Percentiles rank a stretch among this genome's conserved stretches.
These are phyloP conservation scores for Lathyrus aphaca DNA, from an alignment of 306 rosid genomes.

Conservation along the genomic window DNA sequence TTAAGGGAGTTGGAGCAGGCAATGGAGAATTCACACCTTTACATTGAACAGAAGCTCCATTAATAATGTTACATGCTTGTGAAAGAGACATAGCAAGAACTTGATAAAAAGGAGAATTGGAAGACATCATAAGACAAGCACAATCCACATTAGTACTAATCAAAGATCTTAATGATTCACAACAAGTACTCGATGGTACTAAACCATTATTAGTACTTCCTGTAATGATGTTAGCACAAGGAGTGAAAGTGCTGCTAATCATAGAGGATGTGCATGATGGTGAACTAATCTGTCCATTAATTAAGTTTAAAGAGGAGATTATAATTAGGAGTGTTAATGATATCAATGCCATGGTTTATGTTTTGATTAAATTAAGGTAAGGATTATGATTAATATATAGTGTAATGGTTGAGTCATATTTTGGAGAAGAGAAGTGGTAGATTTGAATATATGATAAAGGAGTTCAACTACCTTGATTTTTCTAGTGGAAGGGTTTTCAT, in stretches of 20 bases:
- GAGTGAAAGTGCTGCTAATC: slow-evolving; percentile 69
- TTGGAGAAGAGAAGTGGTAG: slow-evolving; percentile 21
- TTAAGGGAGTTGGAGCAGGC: slow-evolving; percentile 46
- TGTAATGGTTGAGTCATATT: neutral
- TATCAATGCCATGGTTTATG: slow-evolving; percentile 32
- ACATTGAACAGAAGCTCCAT: slow-evolving; percentile 51
- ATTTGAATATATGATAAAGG: slow-evolving; percentile 43
- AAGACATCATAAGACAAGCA: slow-evolving; percentile 64
- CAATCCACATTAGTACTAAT: slow-evolving; percentile 53
- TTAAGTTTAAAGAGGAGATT: slow-evolving; percentile 36
- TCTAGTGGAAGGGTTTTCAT: slow-evolving; percentile 18
- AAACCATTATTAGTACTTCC: slow-evolving; percentile 69
- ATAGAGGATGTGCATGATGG: slow-evolving; percentile 73
- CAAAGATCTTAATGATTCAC: slow-evolving; percentile 57
- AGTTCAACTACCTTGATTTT: slow-evolving; percentile 66
- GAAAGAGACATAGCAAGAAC: slow-evolving; percentile 59
- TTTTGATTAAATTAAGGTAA: slow-evolving; percentile 18
- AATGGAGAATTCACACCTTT: slow-evolving; percentile 66
- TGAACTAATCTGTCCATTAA: slow-evolving; percentile 44
- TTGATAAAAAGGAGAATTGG: slow-evolving; percentile 64
- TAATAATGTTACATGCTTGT: slow-evolving; percentile 56
- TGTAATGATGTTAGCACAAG: slow-evolving; percentile 73
- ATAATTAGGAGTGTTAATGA: slow-evolving; percentile 21
- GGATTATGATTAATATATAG: slow-evolving; percentile 46
- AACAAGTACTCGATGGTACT: slow-evolving; percentile 53